Percentiles rank a stretch among this genome's conserved stretches.
Conservation (phyloP, 2,329 filamentous ascomycete species). For the Exophiala sp. region DNA sequence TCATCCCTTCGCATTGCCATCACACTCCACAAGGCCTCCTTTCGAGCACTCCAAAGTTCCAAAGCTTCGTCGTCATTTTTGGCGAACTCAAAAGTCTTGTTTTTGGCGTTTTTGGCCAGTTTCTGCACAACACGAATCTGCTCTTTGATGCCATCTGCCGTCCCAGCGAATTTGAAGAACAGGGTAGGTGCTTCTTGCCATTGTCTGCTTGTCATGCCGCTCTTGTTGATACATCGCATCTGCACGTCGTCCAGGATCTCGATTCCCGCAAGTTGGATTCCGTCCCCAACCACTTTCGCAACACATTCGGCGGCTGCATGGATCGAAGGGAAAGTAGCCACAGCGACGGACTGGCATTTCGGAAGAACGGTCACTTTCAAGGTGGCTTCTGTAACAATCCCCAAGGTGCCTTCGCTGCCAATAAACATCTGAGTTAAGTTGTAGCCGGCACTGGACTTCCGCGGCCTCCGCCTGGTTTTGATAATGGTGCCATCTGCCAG, state of each 20-base stretch:
- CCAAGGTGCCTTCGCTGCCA: slow-evolving; percentile 85
- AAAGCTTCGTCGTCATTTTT: slow-evolving; percentile 57
- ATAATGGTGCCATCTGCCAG: slow-evolving; percentile 84
- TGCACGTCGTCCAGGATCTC: slow-evolving; percentile 90
- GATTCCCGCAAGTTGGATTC: slow-evolving; percentile 81
- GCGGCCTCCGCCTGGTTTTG: slow-evolving; percentile 78
- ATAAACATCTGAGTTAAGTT: slow-evolving; percentile 86
- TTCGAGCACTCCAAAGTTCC: slow-evolving; percentile 69
- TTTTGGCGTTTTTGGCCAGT: slow-evolving; percentile 50
- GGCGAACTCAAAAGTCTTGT: slow-evolving; percentile 63
- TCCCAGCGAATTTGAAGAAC: slow-evolving; percentile 71
- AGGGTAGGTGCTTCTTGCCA: slow-evolving; percentile 67
- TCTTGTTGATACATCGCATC: slow-evolving; percentile 64
- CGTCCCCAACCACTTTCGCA: slow-evolving; percentile 68
- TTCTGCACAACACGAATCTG: slow-evolving; percentile 57
- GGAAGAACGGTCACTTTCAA: slow-evolving; percentile 80
- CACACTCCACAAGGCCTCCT: slow-evolving; percentile 67
- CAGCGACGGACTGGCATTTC: slow-evolving; percentile 71
- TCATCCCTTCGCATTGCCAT: slow-evolving; percentile 58
- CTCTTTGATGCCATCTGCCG: slow-evolving; percentile 56
- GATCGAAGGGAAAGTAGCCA: slow-evolving; percentile 60
- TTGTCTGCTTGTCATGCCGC: slow-evolving; percentile 41
- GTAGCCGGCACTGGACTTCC: slow-evolving; percentile 87
- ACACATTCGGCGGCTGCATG: slow-evolving; percentile 73
- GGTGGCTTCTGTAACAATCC: slow-evolving; percentile 83